Evolutionary conservation across 805 yeast genomes (phyloP).

Genomic region (Myxozyma monticola): DNA sequence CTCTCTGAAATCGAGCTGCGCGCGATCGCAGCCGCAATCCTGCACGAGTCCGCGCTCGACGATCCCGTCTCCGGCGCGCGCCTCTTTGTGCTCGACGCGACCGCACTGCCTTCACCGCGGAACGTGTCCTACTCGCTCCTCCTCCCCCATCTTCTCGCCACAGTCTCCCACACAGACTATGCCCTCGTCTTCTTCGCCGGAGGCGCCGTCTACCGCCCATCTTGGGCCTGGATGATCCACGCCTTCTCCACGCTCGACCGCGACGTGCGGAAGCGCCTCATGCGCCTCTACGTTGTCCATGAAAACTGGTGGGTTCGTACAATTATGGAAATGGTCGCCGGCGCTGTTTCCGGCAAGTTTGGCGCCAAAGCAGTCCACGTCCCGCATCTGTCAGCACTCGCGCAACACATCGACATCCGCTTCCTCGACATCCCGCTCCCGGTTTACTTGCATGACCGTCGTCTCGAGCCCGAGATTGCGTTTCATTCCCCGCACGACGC

Average conservation of each 20-base stretch:
- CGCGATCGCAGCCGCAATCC: conserved; percentile 18
- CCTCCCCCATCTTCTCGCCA: conserved; percentile 54
- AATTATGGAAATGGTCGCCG: conserved; percentile 66
- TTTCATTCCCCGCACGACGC: conserved; percentile 47
- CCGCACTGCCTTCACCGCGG: conserved; percentile 68
- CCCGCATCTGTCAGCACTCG: conserved; percentile 50
- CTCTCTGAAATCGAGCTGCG: conserved; percentile 23
- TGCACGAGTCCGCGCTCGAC: conserved; percentile 48
- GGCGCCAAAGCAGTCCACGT: conserved; percentile 45
- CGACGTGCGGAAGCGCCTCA: conserved; percentile 53
- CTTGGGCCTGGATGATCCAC: conserved; percentile 72
- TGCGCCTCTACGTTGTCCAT: conserved; percentile 75
- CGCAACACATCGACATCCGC: conserved; percentile 69
- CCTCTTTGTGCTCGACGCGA: conserved; percentile 78
- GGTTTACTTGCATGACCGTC: conserved; percentile 68
- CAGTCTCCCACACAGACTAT: conserved; percentile 63
- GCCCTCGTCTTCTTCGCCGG: conserved; percentile 77
- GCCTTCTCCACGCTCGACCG: conserved; percentile 60
- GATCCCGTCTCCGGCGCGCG: conserved; percentile 74
- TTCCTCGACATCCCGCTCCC: conserved; percentile 71
- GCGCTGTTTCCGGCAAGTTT: conserved; percentile 56
- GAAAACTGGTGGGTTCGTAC: conserved; percentile 88
- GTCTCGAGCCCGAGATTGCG: conserved; percentile 51
- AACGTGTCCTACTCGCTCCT: conserved; percentile 49
- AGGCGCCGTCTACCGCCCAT: conserved; percentile 62